These are phyloP conservation scores for Sporobolomyces pararoseus DNA, from an alignment of 768 basidiomycete species.

Conservation along the genomic window DNA sequence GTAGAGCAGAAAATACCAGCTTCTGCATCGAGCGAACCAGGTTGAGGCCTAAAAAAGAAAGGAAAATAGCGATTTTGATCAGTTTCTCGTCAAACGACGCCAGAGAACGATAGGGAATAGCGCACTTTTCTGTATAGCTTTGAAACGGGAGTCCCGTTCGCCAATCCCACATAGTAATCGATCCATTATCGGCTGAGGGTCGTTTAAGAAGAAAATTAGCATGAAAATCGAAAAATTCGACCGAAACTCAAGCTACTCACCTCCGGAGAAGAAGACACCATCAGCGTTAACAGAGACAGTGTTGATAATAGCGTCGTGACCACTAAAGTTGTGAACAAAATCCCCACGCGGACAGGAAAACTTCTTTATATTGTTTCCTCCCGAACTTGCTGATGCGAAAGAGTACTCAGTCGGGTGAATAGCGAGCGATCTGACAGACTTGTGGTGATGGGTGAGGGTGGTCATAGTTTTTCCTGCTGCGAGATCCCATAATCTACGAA, in stretches of 20 bases:
- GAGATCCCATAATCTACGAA: constrained; percentile 81
- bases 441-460: constrained; percentile 98
- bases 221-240: no score
- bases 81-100: no score
- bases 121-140: no score
- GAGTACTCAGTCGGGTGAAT: constrained; percentile 95
- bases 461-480: constrained; percentile 96
- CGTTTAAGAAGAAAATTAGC: not conserved
- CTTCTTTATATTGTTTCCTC: constrained; percentile 99
- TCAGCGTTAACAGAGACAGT: constrained; percentile 88
- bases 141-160: constrained; percentile 92
- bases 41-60: no score
- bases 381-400: constrained; percentile 90
- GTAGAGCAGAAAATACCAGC: constrained; percentile 95
- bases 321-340: constrained; percentile 93
- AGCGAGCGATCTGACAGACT: constrained; percentile 87
- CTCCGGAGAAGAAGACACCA: constrained; percentile 95
- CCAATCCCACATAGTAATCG: constrained; percentile 90
- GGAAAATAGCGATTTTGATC: no score
- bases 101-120: no score
- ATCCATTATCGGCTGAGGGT: constrained; percentile 76
- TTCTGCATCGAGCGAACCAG: constrained; percentile 96
- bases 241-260: no score
- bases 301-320: constrained; percentile 97
- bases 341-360: constrained; percentile 97